Conservation (phyloP, 805 yeast species). For the Candida sakaeoensis region DNA sequence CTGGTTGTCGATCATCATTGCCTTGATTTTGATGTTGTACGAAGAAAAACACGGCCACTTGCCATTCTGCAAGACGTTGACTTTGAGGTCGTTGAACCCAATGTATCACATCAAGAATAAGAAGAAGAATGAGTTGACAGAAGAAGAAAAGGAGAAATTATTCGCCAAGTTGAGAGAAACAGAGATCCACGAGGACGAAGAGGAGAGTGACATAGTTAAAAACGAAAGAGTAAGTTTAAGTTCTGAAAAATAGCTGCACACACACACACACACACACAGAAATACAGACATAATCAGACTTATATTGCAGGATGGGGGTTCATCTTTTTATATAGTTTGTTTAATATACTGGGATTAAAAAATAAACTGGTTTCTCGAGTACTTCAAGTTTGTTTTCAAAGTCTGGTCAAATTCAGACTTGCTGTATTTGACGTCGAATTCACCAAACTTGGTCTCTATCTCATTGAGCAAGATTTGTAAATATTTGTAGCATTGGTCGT, state of each 20-base stretch:
- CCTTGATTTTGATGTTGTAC: slow-evolving; percentile 63
- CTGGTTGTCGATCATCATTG: slow-evolving; percentile 55
- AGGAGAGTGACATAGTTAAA: slow-evolving; percentile 10
- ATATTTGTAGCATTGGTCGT: slow-evolving; percentile 30
- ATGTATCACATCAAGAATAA: slow-evolving; percentile 67
- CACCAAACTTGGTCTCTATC: slow-evolving; percentile 22
- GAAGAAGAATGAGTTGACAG: slow-evolving; percentile 45
- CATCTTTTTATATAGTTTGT: slow-evolving; percentile 4
- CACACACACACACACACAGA: slow-evolving; percentile 7
- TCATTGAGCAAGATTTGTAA: slow-evolving; percentile 28
- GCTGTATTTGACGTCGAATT: slow-evolving; percentile 16
- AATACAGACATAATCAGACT: too few species aligned
- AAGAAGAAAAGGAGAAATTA: slow-evolving; percentile 32
- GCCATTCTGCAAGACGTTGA: slow-evolving; percentile 56
- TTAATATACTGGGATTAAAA: slow-evolving; percentile 13
- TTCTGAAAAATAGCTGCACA: slow-evolving; percentile 4
- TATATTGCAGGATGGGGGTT: slow-evolving; percentile 11
- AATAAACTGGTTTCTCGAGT: slow-evolving; percentile 33
- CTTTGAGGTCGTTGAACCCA: slow-evolving; percentile 55
- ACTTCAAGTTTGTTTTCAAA: slow-evolving; percentile 23
- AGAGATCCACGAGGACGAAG: slow-evolving; percentile 16
- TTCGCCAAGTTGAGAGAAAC: slow-evolving; percentile 27
- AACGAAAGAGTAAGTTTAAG: slow-evolving; percentile 5
- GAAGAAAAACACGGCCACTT: slow-evolving; percentile 84
- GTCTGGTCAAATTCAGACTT: slow-evolving; percentile 26